Percentiles rank a stretch among this genome's conserved stretches.
These are phyloP conservation scores for Uncinocarpus reesii DNA, from an alignment of 2,329 filamentous ascomycete genomes.

Conservation along the genomic window DNA sequence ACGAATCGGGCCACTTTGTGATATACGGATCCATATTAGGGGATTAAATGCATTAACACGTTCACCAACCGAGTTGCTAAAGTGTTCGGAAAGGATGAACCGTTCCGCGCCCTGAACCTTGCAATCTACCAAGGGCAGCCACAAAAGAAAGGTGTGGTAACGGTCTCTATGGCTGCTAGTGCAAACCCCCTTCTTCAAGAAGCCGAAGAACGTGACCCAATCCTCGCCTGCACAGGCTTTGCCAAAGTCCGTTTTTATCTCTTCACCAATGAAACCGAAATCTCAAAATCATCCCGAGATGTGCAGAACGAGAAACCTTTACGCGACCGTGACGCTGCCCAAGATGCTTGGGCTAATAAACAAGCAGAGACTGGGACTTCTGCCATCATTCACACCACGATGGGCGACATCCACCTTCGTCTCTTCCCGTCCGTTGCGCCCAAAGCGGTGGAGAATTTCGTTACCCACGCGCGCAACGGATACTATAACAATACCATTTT, in stretches of 20 bases:
- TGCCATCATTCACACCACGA: slow-evolving; percentile 81
- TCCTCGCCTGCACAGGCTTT: slow-evolving; percentile 71
- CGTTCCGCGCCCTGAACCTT: slow-evolving; percentile 71
- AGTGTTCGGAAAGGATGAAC: slow-evolving; percentile 81
- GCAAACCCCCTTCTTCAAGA: slow-evolving; percentile 87
- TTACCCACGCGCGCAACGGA: slow-evolving; percentile 74
- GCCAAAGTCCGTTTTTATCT: slow-evolving; percentile 93
- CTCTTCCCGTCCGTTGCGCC: slow-evolving; percentile 89
- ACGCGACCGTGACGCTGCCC: slow-evolving; percentile 45
- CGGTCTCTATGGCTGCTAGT: slow-evolving; percentile 93
- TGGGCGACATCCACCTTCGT: slow-evolving; percentile 86
- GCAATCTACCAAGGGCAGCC: slow-evolving; percentile 90
- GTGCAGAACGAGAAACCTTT: slow-evolving; percentile 90
- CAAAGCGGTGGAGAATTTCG: slow-evolving; percentile 94
- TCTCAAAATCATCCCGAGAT: slow-evolving; percentile 75
- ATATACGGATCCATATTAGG: slow-evolving; percentile 87
- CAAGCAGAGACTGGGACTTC: slow-evolving; percentile 62
- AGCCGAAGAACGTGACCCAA: slow-evolving; percentile 80
- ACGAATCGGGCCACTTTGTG: slow-evolving; percentile 92
- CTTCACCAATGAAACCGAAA: slow-evolving; percentile 82
- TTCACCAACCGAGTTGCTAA: slow-evolving; percentile 87
- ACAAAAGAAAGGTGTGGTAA: slow-evolving; percentile 84
- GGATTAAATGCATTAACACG: slow-evolving; percentile 90
- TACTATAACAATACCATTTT: slow-evolving; percentile 99
- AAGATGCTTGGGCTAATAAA: slow-evolving; percentile 45